These are phyloP conservation scores for Colletotrichum sp. DNA, from an alignment of 2,329 filamentous ascomycete genomes.

Conservation along the genomic window DNA sequence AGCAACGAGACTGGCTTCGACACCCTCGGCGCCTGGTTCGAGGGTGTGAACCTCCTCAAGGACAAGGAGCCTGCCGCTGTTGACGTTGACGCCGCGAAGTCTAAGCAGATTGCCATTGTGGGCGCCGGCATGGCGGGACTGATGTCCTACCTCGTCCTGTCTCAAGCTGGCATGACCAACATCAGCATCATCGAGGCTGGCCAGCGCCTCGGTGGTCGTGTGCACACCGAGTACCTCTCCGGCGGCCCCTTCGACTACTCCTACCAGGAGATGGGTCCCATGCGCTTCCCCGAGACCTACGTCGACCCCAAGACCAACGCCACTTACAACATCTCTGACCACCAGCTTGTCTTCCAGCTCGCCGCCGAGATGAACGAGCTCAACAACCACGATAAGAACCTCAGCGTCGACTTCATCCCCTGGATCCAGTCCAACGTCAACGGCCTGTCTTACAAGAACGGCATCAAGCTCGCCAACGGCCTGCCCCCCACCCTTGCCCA, in stretches of 20 bases:
- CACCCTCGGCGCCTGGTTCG: conserved; percentile 65
- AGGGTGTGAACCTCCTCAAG: conserved; percentile 64
- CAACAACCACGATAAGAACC: conserved; percentile 54
- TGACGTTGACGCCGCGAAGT: conserved; percentile 59
- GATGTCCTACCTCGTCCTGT: conserved; percentile 60
- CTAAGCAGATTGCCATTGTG: conserved; percentile 65
- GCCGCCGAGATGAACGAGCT: conserved; percentile 63
- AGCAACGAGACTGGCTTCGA: conserved; percentile 55
- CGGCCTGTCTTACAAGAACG: conserved; percentile 53
- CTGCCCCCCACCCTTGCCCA: conserved; percentile 57
- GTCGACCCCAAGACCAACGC: conserved; percentile 56
- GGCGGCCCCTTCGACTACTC: conserved; percentile 66
- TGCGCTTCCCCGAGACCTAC: conserved; percentile 65
- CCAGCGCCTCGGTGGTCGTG: conserved; percentile 65
- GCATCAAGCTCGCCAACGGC: conserved; percentile 54
- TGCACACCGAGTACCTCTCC: conserved; percentile 67
- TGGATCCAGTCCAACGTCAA: conserved; percentile 65
- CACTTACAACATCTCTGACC: conserved; percentile 64
- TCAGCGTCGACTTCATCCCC: conserved; percentile 64
- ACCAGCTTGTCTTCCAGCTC: conserved; percentile 69
- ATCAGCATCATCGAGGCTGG: conserved; percentile 67
- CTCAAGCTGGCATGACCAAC: conserved; percentile 60
- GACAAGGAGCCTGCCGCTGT: conserved; percentile 57
- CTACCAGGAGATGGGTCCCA: conserved; percentile 72
- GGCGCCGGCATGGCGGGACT: conserved; percentile 71